phyloP scores from a whole-genome alignment of 495 filamentous ascomycete genomes.

The Xylaria longipes region DNA sequence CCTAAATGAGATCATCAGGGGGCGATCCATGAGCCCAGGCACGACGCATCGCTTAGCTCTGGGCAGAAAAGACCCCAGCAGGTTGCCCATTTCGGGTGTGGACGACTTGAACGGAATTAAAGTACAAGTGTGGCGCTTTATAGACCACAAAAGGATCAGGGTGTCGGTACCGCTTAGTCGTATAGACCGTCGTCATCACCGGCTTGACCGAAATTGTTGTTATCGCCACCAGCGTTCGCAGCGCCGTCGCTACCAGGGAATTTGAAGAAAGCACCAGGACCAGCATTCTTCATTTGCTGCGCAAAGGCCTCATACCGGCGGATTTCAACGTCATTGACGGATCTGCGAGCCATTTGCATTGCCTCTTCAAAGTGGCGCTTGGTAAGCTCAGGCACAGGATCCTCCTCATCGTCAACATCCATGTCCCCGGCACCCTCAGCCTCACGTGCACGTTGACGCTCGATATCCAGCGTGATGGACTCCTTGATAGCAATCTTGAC shows the following conservation, averaged over 20 bases:
- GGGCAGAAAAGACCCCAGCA: not conserved
- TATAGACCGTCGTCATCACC: conserved; percentile 92
- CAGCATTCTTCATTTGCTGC: conserved; percentile 97
- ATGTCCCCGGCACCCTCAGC: conserved; percentile 81
- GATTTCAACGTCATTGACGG: conserved; percentile 95
- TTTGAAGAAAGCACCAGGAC: conserved; percentile 94
- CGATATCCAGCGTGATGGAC: conserved; percentile 87
- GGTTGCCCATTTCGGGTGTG: conserved; percentile 29
- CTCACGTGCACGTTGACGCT: conserved; percentile 85
- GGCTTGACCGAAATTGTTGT: conserved; percentile 70
- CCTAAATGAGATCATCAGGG: not conserved
- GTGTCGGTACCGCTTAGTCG: conserved; percentile 46
- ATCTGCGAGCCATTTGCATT: conserved; percentile 90
- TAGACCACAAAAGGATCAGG: not conserved
- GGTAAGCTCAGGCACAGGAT: conserved; percentile 95
- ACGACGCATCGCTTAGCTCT: not conserved
- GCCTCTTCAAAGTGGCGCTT: conserved; percentile 98
- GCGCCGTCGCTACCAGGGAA: conserved; percentile 72
- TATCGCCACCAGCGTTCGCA: conserved; percentile 54
- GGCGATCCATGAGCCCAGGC: not conserved
- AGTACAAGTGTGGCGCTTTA: conserved; percentile 32
- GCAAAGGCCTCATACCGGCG: conserved; percentile 97
- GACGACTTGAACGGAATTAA: conserved; percentile 29
- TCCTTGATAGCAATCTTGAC: conserved; percentile 99
- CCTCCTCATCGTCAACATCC: conserved; percentile 85